phyloP scores from a whole-genome alignment of 306 rosid genomes.

The Sindora glabra region DNA sequence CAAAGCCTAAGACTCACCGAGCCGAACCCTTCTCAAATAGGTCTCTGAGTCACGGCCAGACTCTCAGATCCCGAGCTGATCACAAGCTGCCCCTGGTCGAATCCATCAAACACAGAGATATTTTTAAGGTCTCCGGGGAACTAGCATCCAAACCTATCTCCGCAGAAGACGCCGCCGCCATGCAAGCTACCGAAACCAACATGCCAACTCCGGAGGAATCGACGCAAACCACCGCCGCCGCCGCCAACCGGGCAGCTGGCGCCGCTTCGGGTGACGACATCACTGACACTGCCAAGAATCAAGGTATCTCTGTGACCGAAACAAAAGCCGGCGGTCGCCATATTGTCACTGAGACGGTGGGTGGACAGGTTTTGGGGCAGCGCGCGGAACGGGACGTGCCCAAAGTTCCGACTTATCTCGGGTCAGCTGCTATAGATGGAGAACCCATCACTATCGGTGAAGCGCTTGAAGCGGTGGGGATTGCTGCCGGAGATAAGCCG shows the following conservation, averaged over 20 bases:
- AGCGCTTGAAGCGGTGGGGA: slow-evolving; percentile 18
- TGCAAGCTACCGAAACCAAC: no score
- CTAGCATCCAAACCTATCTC: slow-evolving; percentile 30
- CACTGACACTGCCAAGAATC: background rate
- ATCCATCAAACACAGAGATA: slow-evolving; percentile 37
- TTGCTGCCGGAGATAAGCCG: slow-evolving; percentile 13
- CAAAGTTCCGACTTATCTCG: background rate
- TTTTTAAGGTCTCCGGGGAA: slow-evolving; percentile 37
- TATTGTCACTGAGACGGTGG: no score
- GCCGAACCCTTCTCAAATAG: background rate
- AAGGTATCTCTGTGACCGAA: slow-evolving; percentile 18
- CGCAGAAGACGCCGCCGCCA: slow-evolving; percentile 24
- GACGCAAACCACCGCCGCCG: slow-evolving; percentile 41
- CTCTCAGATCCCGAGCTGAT: background rate
- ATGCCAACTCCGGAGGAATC: no score
- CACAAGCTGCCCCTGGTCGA: background rate
- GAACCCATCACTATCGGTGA: slow-evolving; percentile 27
- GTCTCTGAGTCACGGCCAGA: slow-evolving; percentile 20
- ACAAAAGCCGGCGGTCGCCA: background rate
- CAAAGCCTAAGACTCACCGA: no score
- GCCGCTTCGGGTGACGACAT: slow-evolving; percentile 17
- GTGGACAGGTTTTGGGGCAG: no score
- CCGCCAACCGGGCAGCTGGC: slow-evolving; percentile 14
- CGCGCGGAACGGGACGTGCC: background rate
- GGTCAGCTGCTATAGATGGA: slow-evolving; percentile 18